These are phyloP conservation scores for Lepraria neglecta DNA, from an alignment of 495 filamentous ascomycete species.

Conservation along the genomic window DNA sequence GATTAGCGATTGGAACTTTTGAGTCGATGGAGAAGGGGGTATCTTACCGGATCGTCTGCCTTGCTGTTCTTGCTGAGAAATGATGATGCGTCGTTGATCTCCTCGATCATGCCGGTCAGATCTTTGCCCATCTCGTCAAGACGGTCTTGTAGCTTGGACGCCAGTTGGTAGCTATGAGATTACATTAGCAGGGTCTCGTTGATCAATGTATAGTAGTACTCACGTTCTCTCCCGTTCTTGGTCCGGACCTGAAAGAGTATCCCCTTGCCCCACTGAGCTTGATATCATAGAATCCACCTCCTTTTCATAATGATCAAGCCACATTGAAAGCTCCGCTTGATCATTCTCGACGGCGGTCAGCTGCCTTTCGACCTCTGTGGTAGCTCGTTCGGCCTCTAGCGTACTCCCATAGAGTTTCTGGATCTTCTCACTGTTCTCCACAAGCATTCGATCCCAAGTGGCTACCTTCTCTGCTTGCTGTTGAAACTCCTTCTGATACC, in stretches of 20 bases:
- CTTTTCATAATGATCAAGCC: constrained; percentile 81
- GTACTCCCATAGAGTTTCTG: constrained; percentile 80
- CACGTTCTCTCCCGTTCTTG: constrained; percentile 88
- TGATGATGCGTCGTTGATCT: constrained; percentile 82
- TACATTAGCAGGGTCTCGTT: constrained; percentile 20
- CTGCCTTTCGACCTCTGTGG: constrained; percentile 85
- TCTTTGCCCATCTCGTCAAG: constrained; percentile 89
- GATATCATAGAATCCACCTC: constrained; percentile 82
- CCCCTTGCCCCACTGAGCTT: constrained; percentile 60
- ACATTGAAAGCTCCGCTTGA: constrained; percentile 77
- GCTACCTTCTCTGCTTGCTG: constrained; percentile 79
- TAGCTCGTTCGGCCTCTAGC: constrained; percentile 84
- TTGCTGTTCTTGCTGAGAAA: constrained; percentile 81
- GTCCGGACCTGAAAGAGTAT: constrained; percentile 75
- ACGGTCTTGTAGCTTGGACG: constrained; percentile 80
- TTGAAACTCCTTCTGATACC: constrained; percentile 94
- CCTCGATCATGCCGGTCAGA: constrained; percentile 89
- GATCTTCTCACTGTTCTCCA: constrained; percentile 89
- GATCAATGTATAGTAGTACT: constrained; percentile 26
- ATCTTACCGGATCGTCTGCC: constrained; percentile 83
- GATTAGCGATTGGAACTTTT: neutral
- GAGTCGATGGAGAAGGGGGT: constrained; percentile 1
- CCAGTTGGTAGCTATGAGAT: constrained; percentile 64
- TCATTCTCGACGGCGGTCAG: constrained; percentile 79
- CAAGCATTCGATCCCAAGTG: constrained; percentile 83